Evolutionary conservation across 345 rosid species (phyloP), one percentile per base, ranked within the genome.

Genomic region (Turnera subulata): DNA sequence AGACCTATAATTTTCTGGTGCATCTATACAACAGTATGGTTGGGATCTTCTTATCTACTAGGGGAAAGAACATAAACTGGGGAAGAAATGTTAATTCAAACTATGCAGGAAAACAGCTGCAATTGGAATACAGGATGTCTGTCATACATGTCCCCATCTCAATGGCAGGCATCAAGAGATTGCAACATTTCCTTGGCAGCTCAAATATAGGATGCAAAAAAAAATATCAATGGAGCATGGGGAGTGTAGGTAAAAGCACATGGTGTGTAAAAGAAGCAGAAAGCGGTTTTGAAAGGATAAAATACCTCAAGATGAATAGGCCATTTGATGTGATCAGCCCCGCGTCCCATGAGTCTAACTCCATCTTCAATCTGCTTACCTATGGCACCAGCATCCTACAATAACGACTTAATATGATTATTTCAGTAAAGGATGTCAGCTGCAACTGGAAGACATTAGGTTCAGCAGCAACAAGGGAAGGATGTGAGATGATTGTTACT

Each of bases 331-430:
- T 87, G 77, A 56, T 90, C 97, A 45, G 80, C 71, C 42, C 96
- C 99, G 46, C 99, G 90, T 7, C 92, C 96, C 97, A 87, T 87
- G 76, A 93, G 69, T 75, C 99, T 81, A 61, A 87, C 96, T 63
- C 96, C 99, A 39, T 93, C 95, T 82, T 82, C 66, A 66, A 93
- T 90, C 73, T 90, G 88, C 77, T 85, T 93, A 33, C 96, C 97
- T 46, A 90, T 69, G 22, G 96, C 96, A 48, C 89, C 87, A 52
- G 71, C 71, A 68, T 93, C 95, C 97, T 90, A 49, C 15, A 1
- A 24, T 2, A 37, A 20, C 29, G n/a, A 20, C 25, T 15, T 42
- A 43, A 58, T 61, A 0, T 42, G 46, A n/a, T 53, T 42, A 43
- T 55, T 23, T 65, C 22, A 53, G 59, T 58, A 43, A 55, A 60